Base-by-base conservation (phyloP, 176 grass and related monocot genomes). In the Phyllostachys edulis region DNA sequence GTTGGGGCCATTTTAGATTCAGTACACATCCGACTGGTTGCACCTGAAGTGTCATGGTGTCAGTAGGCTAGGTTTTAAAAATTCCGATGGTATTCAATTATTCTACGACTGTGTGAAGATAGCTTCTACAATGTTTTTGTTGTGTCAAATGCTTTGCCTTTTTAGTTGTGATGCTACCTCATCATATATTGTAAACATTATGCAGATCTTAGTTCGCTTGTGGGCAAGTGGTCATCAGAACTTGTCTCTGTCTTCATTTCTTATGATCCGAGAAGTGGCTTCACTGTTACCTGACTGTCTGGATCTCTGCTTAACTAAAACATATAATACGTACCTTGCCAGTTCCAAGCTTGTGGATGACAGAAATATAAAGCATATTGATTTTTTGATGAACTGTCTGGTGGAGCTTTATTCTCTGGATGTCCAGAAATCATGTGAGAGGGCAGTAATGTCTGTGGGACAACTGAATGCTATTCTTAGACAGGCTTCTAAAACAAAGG, bases 371-470 rank as follows among this genome's bases (percentile, higher is more conserved):
- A 85, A 85, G 59, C 83, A 86, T 78, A 85, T 92, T 56, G 86
- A 93, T 66, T 95, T 98, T 90, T 56, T 98, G 27, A 84, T 51
- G 59, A 76, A 90, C 77, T 95, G 85, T 70, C 38, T 94, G 16
- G 81, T 90, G 26, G 96, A 98, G 70, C 84, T 98, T 27, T 91
- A 90, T 98, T 93, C 91, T 80, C 63, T 98, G 37, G 91, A 98
- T 81, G 82, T 95, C 80, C 89, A 90, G 50, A 90, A 85, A 86
- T 88, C 96, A 77, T 89, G 84, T 82, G 67, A 87, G 73, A 91
- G 84, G 70, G 89, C 81, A 75, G 45, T 85, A 55, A 57, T n/a
- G 16, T 95, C 93, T 46, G 81, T 98, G 42, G 93, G 85, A 73
- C 89, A 90, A 71, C 70, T 98, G 74, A 89, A 86, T 82, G 67